A percentile compares a stretch with the other conserved stretches of the same genome.
Evolutionary conservation across 164 flowering plant genomes (phyloP).

Genomic region (Dillenia suffruticosa): DNA sequence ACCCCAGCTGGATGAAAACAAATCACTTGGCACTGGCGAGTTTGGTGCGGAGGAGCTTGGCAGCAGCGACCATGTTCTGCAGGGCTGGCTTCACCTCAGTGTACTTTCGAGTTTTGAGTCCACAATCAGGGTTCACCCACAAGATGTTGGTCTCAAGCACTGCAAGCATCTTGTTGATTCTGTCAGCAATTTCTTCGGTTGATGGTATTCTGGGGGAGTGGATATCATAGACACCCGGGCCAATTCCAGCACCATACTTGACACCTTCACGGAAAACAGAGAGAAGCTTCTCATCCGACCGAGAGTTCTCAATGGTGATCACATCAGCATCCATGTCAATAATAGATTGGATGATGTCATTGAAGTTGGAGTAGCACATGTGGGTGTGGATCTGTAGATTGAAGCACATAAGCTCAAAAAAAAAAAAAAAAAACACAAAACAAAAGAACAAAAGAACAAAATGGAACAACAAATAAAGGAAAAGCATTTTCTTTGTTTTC

Average conservation of each 20-base stretch:
- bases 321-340: slow-evolving; percentile 93
- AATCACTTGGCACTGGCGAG: slow-evolving; percentile 76
- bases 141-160: slow-evolving; percentile 86
- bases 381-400: slow-evolving; percentile 70
- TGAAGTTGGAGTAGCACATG: slow-evolving; percentile 88
- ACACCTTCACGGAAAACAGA: slow-evolving; percentile 97
- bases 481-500: too few relatives aligned
- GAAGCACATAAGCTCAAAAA: background rate
- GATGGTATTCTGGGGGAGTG: slow-evolving; percentile 97
- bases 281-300: slow-evolving; percentile 93
- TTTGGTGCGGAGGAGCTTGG: slow-evolving; percentile 73
- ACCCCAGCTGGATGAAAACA: background rate
- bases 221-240: slow-evolving; percentile 95
- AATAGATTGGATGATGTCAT: slow-evolving; percentile 71
- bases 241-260: slow-evolving; percentile 92
- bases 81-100: slow-evolving; percentile 87
- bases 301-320: slow-evolving; percentile 94
- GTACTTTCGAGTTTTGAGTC: slow-evolving; percentile 94
- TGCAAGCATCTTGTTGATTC: slow-evolving; percentile 92
- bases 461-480: background rate
- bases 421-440: slow-evolving; percentile 2
- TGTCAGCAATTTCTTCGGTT: slow-evolving; percentile 80
- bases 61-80: slow-evolving; percentile 77
- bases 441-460: too few relatives aligned
- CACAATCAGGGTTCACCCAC: slow-evolving; percentile 98